Conservation (phyloP, 805 yeast species). For the Saccharomycopsis fibuligera region DNA sequence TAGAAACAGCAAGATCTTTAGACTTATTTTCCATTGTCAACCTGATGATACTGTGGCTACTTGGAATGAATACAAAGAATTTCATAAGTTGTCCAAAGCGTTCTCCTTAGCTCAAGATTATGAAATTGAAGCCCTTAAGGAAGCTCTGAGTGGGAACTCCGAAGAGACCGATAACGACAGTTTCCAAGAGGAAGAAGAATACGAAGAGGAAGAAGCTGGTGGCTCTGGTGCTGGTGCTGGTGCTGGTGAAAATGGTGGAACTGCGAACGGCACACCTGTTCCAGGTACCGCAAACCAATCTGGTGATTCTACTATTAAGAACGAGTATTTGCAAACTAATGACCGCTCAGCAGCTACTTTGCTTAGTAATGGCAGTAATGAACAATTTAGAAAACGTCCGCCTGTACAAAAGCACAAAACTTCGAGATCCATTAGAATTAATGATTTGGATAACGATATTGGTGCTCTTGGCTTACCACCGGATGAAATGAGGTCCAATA, state of each 20-base stretch:
- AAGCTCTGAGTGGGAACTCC: neutral
- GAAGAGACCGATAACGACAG: neutral
- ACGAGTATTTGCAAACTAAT: no score
- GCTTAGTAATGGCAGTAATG: neutral
- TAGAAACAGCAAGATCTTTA: slow-evolving; percentile 72
- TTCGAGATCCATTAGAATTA: slow-evolving; percentile 14
- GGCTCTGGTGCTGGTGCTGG: no score
- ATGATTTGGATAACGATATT: slow-evolving; percentile 12
- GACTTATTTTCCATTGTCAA: slow-evolving; percentile 86
- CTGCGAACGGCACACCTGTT: neutral
- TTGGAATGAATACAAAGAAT: slow-evolving; percentile 85
- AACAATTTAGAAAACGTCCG: slow-evolving; percentile 10
- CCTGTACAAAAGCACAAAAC: slow-evolving; percentile 10
- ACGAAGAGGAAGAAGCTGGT: slow-evolving; percentile 3
- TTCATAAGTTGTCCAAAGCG: slow-evolving; percentile 51
- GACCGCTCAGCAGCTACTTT: no score
- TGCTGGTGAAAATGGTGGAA: neutral
- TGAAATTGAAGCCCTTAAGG: no score
- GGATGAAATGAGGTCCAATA: slow-evolving; percentile 1
- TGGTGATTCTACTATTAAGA: no score
- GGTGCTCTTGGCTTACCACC: slow-evolving; percentile 21
- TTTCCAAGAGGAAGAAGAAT: slow-evolving; percentile 8
- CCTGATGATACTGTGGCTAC: slow-evolving; percentile 89
- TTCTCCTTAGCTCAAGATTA: slow-evolving; percentile 36
- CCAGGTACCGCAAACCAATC: no score